phyloP scores from a whole-genome alignment of 1,284 basidiomycete species.

The Entoloma clypeatum region DNA sequence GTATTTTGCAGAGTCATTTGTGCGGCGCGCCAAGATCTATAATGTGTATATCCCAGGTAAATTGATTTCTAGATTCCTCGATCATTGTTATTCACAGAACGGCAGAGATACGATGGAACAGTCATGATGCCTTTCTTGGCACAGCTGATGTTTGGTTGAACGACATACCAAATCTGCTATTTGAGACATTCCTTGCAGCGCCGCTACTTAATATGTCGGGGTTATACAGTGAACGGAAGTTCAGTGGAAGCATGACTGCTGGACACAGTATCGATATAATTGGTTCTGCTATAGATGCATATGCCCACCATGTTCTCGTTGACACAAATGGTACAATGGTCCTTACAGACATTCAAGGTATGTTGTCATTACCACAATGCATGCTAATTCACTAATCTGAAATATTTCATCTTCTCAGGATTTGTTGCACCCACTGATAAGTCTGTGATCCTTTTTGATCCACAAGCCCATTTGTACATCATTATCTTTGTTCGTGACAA shows the following conservation, averaged over 20 bases:
- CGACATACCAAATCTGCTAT: constrained; percentile 5
- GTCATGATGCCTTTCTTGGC: constrained; percentile 16
- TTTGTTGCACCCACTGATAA: constrained; percentile 15
- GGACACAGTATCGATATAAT: constrained; percentile 17
- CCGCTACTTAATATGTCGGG: constrained; percentile 12
- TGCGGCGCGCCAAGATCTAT: constrained; percentile 5
- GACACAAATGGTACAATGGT: constrained; percentile 16
- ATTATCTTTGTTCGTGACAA: background rate
- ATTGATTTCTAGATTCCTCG: background rate
- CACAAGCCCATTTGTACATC: constrained; percentile 19
- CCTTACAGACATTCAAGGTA: constrained; percentile 26
- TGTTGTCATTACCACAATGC: too few relatives aligned
- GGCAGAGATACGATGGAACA: constrained; percentile 15
- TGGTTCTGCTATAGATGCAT: constrained; percentile 20
- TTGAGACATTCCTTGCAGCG: constrained; percentile 16
- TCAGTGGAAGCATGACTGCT: constrained; percentile 20
- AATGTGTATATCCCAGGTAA: constrained; percentile 3
- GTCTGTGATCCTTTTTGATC: constrained; percentile 20
- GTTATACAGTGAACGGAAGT: constrained; percentile 16
- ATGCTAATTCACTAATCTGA: too few relatives aligned
- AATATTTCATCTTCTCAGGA: background rate
- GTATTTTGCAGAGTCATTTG: constrained; percentile 20
- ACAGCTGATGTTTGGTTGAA: constrained; percentile 1
- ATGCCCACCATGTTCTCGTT: constrained; percentile 21
- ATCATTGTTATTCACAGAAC: background rate